Base-by-base conservation (phyloP, 257 asterid genomes). In the Avicennia marina region DNA sequence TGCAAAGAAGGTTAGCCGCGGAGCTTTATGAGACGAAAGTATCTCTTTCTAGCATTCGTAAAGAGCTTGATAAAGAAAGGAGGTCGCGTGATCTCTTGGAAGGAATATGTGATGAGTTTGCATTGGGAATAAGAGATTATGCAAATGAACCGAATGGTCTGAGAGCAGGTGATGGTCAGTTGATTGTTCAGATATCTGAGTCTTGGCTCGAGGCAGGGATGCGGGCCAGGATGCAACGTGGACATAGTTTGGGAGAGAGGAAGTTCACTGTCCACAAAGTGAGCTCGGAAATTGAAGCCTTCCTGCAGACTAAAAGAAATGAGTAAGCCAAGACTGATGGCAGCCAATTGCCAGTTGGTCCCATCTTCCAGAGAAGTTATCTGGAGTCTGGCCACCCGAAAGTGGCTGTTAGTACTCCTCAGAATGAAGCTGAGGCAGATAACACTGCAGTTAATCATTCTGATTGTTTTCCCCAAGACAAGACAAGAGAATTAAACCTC, bases 81-180 rank as follows among this genome's bases (percentile, higher is more conserved):
- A 76, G 70, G 50, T 59, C 71, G 29, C 84, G n/a, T n/a, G n/a
- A n/a, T n/a, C n/a, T n/a, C n/a, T n/a, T n/a, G n/a, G n/a, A n/a
- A n/a, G n/a, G n/a, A n/a, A n/a, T 79, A 8, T 82, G 90, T 16
- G 86, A 82, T 58, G 81, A 78, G 75, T 79, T 76, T 68, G 86
- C 90, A 0, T 76, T 76, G 83, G 86, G 90, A 41, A 73, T 82
- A 29, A 63, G 83, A 52, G 80, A 82, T 66, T 79, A 77, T 25
- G 86, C 74, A 21, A 76, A 73, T 55, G 78, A 82, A 66, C 26
- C 74, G 63, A 83, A 69, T 74, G 64, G 58, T 57, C 27, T 76
- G 60, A 81, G 78, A n/a, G n/a, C n/a, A n/a, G n/a, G n/a, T n/a
- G n/a, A n/a, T n/a, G n/a, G n/a, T n/a, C n/a, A n/a, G n/a, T n/a